Conservation (phyloP, 2,329 filamentous ascomycete genomes). For the Cytospora leucostoma region DNA sequence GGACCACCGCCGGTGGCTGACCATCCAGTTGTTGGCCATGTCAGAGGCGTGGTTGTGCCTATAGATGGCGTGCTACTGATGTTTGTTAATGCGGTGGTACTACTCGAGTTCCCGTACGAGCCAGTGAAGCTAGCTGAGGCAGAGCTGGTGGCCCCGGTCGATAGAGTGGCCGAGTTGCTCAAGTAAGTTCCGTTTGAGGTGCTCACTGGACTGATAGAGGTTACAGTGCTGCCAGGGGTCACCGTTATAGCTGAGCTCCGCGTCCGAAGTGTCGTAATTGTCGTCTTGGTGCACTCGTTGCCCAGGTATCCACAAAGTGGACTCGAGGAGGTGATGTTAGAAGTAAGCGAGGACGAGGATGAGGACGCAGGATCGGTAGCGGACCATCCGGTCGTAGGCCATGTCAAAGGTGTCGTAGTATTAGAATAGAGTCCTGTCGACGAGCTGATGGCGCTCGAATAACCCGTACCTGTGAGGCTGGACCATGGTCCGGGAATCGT, state of each 20-base stretch:
- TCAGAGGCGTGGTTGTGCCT: conserved; percentile 10
- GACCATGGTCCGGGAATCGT: conserved; percentile 3
- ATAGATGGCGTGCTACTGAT: neutral
- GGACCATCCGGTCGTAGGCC: conserved; percentile 12
- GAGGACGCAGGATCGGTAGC: neutral
- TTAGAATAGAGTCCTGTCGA: conserved; percentile 9
- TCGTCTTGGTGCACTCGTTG: neutral
- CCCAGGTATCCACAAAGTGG: neutral
- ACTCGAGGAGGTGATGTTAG: neutral
- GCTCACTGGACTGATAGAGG: neutral
- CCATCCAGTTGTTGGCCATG: conserved; percentile 19
- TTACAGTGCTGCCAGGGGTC: neutral
- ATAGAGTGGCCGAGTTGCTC: neutral
- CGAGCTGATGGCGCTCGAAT: conserved; percentile 4
- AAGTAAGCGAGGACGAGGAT: neutral
- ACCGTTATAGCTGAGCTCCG: too few relatives aligned
- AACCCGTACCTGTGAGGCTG: conserved; percentile 9
- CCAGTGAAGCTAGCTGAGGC: neutral
- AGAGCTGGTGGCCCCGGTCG: conserved; percentile 3
- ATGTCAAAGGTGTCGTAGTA: conserved; percentile 16
- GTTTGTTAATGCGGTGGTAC: neutral
- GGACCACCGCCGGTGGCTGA: conserved; percentile 16
- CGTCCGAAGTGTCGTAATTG: too few relatives aligned
- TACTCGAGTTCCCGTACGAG: conserved; percentile 2
- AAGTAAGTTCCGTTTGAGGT: neutral